Base-by-base conservation (phyloP, 2,329 filamentous ascomycete species). In the Fusarium humuli region DNA sequence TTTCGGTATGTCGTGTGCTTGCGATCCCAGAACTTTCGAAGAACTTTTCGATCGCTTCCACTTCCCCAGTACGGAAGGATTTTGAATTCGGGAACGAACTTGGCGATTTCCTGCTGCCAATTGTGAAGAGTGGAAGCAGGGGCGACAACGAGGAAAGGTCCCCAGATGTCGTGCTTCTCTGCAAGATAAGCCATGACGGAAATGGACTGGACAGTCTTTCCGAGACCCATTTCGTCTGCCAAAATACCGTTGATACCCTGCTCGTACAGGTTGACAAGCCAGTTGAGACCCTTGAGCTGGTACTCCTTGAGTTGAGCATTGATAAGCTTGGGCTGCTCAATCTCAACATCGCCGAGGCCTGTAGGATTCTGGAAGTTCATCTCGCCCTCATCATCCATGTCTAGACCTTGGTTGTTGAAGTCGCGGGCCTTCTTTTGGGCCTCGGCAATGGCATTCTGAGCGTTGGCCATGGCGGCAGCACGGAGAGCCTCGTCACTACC, bases 291-390 rank as follows among this genome's bases (percentile, higher is more conserved):
- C 85, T 99, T 99, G 79, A 99, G 85, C 83, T 99, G 96, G 82
- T 99, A 99, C 80, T 99, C 96, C 80, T 99, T 99, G 77, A 99
- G 89, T 78, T 97, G 93, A 54, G 94, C 93, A 70, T 93, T 94
- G 76, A 99, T 88, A 82, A 98, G 90, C 81, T 94, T 97, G 11
- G 96, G 96, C 79, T 99, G 96, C 69, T 94, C 91, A 60, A 99
- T 94, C 76, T 97, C 93, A 72, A 97, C 94, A 75, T 96, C 94
- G 75, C 95, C 95, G 75, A 99, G 87, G 76, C 95, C 96, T 6
- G 94, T 96, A 1, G 96, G 96, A 79, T 99, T 98, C 83, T 99
- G 96, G 85, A 99, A 99, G 83, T 99, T 99, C 92, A 99, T 93
- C 82, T 99, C 96, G 74, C 94, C 95, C 76, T 98, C 94, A 63